These are phyloP conservation scores for Fraxinus americana DNA, from an alignment of 257 asterid species.

Conservation along the genomic window DNA sequence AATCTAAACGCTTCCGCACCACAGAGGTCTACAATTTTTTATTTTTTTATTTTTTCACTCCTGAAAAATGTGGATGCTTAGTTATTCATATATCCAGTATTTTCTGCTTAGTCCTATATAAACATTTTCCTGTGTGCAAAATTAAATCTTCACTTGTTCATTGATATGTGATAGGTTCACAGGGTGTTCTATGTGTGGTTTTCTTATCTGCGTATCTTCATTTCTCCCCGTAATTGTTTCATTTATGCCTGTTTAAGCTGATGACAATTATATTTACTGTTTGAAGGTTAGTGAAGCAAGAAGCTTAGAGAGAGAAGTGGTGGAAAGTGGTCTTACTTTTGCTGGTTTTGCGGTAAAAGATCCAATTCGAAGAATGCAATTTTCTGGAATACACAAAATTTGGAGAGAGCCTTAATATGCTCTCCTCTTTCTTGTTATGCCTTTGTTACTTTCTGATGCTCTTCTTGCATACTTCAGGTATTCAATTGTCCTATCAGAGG, in stretches of 20 bases:
- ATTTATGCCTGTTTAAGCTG: constrained; percentile 21
- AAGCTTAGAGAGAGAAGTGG: constrained; percentile 82
- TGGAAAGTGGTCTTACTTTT: constrained; percentile 82
- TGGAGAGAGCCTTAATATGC: background rate
- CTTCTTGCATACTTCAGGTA: constrained; percentile 54
- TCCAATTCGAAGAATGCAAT: constrained; percentile 16
- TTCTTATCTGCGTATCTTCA: background rate
- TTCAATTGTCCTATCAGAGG: constrained; percentile 94
- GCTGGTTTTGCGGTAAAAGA: constrained; percentile 93
- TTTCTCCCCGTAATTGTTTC: background rate
- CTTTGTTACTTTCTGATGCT: constrained; percentile 21
- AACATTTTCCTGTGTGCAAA: background rate
- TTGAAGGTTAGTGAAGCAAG: constrained; percentile 95
- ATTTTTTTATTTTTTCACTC: background rate
- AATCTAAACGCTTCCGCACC: no score
- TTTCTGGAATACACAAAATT: constrained; percentile 7
- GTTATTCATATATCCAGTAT: background rate
- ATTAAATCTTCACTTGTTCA: background rate
- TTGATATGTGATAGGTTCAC: background rate
- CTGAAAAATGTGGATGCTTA: background rate
- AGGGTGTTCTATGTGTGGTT: background rate
- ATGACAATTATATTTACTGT: constrained; percentile 24
- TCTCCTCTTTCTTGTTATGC: constrained; percentile 11
- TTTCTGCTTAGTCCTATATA: background rate
- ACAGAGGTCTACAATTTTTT: background rate